Evolutionary conservation across 148 eudicot genomes (phyloP).

Genomic region (Amaranthus cruentus): DNA sequence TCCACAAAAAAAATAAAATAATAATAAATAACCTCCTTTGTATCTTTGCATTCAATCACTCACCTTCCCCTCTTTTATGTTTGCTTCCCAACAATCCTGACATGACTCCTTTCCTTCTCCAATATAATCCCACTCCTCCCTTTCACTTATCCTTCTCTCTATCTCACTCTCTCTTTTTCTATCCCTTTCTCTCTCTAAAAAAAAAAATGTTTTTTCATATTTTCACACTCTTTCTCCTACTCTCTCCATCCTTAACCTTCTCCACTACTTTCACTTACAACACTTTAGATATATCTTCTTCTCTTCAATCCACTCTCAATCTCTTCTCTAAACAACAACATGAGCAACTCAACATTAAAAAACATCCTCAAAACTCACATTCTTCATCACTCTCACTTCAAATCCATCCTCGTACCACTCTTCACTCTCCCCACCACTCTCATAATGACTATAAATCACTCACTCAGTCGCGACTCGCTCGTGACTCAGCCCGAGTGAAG

Average conservation of each 20-base stretch:
- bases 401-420: constrained; percentile 48
- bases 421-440: constrained; percentile 19
- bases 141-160: not conserved
- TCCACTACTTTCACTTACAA: not conserved
- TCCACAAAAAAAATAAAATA: no score
- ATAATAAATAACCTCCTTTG: no score
- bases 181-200: not conserved
- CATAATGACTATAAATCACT: constrained; percentile 42
- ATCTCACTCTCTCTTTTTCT: not conserved
- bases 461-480: constrained; percentile 54
- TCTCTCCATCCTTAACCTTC: not conserved
- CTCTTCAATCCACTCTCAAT: constrained; percentile 33
- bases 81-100: constrained; percentile 20
- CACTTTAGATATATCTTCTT: constrained; percentile 44
- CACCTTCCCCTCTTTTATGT: not conserved
- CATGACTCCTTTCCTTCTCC: constrained; percentile 15
- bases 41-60: no score
- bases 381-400: constrained; percentile 18
- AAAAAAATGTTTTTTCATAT: constrained; percentile 4
- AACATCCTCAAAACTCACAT: not conserved
- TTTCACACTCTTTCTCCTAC: constrained; percentile 23
- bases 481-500: constrained; percentile 52
- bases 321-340: constrained; percentile 30
- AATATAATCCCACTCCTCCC: not conserved
- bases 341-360: not conserved